phyloP scores from a whole-genome alignment of 441 rosid genomes.

The Capsella rubella region DNA sequence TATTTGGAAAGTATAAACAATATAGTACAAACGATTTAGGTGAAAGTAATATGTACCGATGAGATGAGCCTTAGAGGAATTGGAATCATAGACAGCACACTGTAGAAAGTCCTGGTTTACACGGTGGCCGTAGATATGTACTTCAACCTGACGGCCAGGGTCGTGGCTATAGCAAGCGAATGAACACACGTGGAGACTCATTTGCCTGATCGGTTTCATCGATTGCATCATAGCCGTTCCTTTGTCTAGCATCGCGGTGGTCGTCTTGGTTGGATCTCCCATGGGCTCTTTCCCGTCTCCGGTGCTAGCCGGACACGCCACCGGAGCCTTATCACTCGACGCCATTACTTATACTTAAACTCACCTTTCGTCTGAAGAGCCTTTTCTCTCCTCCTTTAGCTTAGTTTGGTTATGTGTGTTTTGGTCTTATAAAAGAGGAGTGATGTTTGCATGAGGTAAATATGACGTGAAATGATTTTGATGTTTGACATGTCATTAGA shows the following conservation, averaged over 20 bases:
- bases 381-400: neutral
- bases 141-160: constrained; percentile 70
- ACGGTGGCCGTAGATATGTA: constrained; percentile 62
- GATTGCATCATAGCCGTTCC: constrained; percentile 69
- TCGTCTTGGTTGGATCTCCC: constrained; percentile 58
- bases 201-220: constrained; percentile 63
- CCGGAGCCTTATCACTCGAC: constrained; percentile 58
- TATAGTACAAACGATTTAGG: neutral
- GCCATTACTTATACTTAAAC: constrained; percentile 46
- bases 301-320: constrained; percentile 40
- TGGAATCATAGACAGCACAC: constrained; percentile 72
- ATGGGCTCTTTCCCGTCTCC: constrained; percentile 47
- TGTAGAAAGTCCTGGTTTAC: constrained; percentile 77
- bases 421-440: constrained; percentile 24
- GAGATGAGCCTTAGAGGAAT: constrained; percentile 56
- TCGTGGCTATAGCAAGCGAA: constrained; percentile 76
- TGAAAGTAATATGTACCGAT: constrained; percentile 50
- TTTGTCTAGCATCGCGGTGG: constrained; percentile 50
- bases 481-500: neutral
- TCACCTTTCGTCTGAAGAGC: neutral
- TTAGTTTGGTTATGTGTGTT: neutral
- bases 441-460: constrained; percentile 14
- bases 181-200: constrained; percentile 64
- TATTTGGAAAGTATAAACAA: too few relatives aligned
- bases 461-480: neutral